Percentiles rank a stretch among this genome's conserved stretches.
phyloP scores from a whole-genome alignment of 495 filamentous ascomycete genomes.

The Bombardia bombarda region DNA sequence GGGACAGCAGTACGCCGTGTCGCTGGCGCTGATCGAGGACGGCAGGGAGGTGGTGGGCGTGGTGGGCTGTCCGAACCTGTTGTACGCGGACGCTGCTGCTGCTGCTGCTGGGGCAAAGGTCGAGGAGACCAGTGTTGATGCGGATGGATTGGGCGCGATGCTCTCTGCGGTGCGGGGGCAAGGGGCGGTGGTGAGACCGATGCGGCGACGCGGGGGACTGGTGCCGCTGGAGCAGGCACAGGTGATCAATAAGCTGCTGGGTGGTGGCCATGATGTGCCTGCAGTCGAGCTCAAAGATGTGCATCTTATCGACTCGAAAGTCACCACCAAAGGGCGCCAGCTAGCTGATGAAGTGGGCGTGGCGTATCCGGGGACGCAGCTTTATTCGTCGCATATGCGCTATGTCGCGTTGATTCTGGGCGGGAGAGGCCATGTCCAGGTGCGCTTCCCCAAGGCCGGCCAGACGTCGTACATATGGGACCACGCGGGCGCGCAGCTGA shows the following conservation, averaged over 20 bases:
- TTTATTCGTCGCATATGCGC: constrained; percentile 53
- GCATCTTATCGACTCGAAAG: constrained; percentile 39
- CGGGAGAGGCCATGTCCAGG: constrained; percentile 17
- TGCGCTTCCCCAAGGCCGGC: constrained; percentile 11
- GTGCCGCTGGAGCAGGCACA: constrained; percentile 19
- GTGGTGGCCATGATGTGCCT: too few species aligned
- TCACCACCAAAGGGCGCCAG: constrained; percentile 29
- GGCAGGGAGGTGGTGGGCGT: constrained; percentile 47
- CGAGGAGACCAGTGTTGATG: constrained; percentile 42
- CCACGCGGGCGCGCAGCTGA: constrained; percentile 51
- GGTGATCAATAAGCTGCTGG: constrained; percentile 16
- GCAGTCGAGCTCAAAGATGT: constrained; percentile 28
- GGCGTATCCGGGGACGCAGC: constrained; percentile 39
- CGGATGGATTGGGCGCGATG: constrained; percentile 42
- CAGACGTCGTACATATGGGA: constrained; percentile 44
- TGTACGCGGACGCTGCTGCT: constrained; percentile 21
- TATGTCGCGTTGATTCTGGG: constrained; percentile 49
- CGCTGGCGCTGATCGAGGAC: constrained; percentile 43
- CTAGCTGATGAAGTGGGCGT: constrained; percentile 36
- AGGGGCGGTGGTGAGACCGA: constrained; percentile 40
- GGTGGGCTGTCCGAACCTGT: constrained; percentile 50
- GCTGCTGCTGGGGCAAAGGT: constrained; percentile 21
- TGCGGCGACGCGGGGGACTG: constrained; percentile 22
- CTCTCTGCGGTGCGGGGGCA: constrained; percentile 44
- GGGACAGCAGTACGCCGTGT: constrained; percentile 52